Conservation (phyloP, 495 filamentous ascomycete genomes). For the Neurospora africana region DNA sequence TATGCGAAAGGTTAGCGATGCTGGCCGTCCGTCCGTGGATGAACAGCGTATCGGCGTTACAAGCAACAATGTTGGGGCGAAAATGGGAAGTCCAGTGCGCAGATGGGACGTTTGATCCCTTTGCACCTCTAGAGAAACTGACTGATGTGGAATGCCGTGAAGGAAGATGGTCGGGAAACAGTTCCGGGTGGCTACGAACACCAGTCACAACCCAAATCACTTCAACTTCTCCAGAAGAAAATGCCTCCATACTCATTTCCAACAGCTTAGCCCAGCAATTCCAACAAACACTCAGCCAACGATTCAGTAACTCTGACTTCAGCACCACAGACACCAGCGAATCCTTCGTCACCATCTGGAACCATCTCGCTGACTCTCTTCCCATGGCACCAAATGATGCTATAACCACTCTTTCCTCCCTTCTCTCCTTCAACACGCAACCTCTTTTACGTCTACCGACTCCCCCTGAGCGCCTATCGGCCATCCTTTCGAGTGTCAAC, state of each 20-base stretch:
- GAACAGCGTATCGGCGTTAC: conserved; percentile 12
- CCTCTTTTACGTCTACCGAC: conserved; percentile 7
- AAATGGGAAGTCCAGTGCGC: conserved; percentile 13
- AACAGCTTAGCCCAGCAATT: not conserved
- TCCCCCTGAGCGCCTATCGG: conserved; percentile 13
- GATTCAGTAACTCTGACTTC: not conserved
- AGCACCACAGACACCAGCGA: not conserved
- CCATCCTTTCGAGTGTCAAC: conserved; percentile 13
- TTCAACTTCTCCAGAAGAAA: not conserved
- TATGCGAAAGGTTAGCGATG: conserved; percentile 11
- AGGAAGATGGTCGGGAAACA: not conserved
- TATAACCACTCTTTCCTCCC: not conserved
- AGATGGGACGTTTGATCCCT: conserved; percentile 13
- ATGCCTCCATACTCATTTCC: not conserved
- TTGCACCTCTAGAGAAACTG: not conserved
- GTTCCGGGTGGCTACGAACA: not conserved
- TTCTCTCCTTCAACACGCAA: conserved; percentile 13
- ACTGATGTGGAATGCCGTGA: not conserved
- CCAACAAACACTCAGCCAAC: not conserved
- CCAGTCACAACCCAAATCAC: not conserved
- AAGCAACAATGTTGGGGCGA: conserved; percentile 10
- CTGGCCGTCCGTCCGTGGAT: conserved; percentile 14
- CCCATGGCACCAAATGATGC: not conserved
- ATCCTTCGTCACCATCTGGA: not conserved
- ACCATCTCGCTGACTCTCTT: not conserved